phyloP scores from a whole-genome alignment of 345 rosid species.

The Cardamine occulta region DNA sequence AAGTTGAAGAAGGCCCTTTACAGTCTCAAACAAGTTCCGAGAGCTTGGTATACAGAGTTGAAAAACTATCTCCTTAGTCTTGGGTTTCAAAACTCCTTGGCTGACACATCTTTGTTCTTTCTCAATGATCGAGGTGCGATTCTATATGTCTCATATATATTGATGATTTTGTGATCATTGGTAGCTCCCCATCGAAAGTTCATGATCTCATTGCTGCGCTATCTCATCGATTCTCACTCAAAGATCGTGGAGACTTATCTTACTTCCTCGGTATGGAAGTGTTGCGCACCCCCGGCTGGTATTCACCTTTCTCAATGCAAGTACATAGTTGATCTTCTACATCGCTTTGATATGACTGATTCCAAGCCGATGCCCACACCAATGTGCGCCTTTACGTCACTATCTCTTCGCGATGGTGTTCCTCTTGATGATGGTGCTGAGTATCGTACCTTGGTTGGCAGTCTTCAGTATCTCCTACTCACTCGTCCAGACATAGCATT shows the following conservation, averaged over 20 bases:
- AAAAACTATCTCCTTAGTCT: not conserved
- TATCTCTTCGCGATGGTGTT: not conserved
- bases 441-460: not conserved
- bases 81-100: not conserved
- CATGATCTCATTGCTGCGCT: not conserved
- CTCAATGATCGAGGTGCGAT: not conserved
- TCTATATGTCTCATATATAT: not conserved
- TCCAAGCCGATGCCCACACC: too few relatives aligned
- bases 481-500: not conserved
- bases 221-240: not conserved
- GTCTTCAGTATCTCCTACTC: not conserved
- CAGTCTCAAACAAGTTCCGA: not conserved
- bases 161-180: not conserved
- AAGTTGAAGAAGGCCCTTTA: not conserved
- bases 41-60: not conserved
- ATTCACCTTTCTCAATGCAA: too few relatives aligned
- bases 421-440: not conserved
- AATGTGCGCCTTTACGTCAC: not conserved
- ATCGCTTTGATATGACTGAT: too few relatives aligned
- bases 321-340: not conserved
- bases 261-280: not conserved
- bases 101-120: not conserved
- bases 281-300: not conserved
- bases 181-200: not conserved
- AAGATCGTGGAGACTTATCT: not conserved